Percentiles rank a stretch among this genome's conserved stretches.
Conservation (phyloP, 2,329 filamentous ascomycete genomes). For the Paramyrothecium roridum region DNA sequence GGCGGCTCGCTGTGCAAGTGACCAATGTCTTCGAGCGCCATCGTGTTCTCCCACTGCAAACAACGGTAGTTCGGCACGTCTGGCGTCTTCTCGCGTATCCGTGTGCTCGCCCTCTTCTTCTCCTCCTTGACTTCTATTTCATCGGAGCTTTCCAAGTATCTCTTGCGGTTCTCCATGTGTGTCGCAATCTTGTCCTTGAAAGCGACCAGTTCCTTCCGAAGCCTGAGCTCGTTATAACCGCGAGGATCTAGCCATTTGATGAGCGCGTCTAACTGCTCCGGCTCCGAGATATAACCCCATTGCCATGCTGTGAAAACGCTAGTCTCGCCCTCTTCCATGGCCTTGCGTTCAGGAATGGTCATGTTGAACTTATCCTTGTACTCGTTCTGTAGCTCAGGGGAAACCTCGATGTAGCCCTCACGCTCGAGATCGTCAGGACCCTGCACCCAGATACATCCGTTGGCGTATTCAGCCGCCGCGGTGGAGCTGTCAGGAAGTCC, state of each 20-base stretch:
- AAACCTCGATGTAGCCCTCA: constrained; percentile 79
- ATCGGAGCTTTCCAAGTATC: constrained; percentile 53
- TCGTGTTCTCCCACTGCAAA: constrained; percentile 53
- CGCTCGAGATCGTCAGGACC: constrained; percentile 88
- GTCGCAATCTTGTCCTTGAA: constrained; percentile 74
- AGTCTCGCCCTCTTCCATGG: constrained; percentile 78
- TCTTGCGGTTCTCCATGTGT: constrained; percentile 77
- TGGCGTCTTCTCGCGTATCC: constrained; percentile 43
- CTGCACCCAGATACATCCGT: constrained; percentile 94
- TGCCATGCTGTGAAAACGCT: constrained; percentile 73
- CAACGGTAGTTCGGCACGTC: constrained; percentile 47
- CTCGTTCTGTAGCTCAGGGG: constrained; percentile 66
- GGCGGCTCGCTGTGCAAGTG: constrained; percentile 55
- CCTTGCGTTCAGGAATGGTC: constrained; percentile 82
- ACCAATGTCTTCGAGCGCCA: constrained; percentile 53
- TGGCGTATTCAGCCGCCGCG: constrained; percentile 82
- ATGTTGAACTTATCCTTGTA: constrained; percentile 76
- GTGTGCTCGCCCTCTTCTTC: constrained; percentile 40
- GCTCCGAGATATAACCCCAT: constrained; percentile 90
- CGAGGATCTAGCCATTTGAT: constrained; percentile 86
- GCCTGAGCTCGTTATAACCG: constrained; percentile 79
- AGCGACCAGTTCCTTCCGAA: constrained; percentile 79
- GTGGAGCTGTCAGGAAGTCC: constrained; percentile 88
- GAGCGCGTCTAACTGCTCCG: constrained; percentile 72
- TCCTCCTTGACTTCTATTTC: constrained; percentile 36